Base-by-base conservation (phyloP, 1,139 yeast species). In the Blastobotrys apis region DNA sequence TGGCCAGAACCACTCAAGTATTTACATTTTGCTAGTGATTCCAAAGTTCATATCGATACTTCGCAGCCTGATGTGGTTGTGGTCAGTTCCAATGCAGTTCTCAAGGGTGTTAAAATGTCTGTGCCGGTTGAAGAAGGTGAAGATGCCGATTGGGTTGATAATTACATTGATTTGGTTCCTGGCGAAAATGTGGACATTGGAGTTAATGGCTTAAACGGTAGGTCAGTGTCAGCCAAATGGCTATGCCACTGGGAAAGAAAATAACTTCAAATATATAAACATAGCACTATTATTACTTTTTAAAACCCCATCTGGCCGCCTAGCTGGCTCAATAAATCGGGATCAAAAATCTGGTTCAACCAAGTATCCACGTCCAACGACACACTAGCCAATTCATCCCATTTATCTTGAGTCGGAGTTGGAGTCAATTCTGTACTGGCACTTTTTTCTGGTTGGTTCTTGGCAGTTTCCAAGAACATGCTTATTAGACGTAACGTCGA, bases 1-100 rank as follows among this genome's bases (percentile, higher is more conserved):
- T 52, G 53, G 54, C 55, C 55, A 5, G 51, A 51, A 41, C 55
- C 55, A 3, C 44, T 36, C 47, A 52, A 52, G 43, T 48, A 49
- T 36, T 34, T 51, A 10, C 39, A 42, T n/a, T 48, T 52, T 36
- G 26, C 26, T 17, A 13, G 6, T 6, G 32, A 29, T 5, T 10
- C 10, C 10, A 6, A 6, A 6, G 32, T 29, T 6, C 8, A 10
- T 9, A 15, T 29, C 6, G 32, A 29, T 12, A 5, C n/a, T 5
- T 9, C 6, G 6, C 8, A 29, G 6, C 13, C 5, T 5, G 13
- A 5, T 12, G n/a, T 12, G 15, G 45, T 52, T 12, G 12, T 38
- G 1, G 37, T 50, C 17, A 15, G 21, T 1, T 35, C 52, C 2
- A 35, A 39, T 12, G 36, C 23, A 15, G 47, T 52, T 3, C 39